Evolutionary conservation across 441 rosid genomes (phyloP), one percentile per base, ranked within the genome.

Genomic region (Capsella rubella): DNA sequence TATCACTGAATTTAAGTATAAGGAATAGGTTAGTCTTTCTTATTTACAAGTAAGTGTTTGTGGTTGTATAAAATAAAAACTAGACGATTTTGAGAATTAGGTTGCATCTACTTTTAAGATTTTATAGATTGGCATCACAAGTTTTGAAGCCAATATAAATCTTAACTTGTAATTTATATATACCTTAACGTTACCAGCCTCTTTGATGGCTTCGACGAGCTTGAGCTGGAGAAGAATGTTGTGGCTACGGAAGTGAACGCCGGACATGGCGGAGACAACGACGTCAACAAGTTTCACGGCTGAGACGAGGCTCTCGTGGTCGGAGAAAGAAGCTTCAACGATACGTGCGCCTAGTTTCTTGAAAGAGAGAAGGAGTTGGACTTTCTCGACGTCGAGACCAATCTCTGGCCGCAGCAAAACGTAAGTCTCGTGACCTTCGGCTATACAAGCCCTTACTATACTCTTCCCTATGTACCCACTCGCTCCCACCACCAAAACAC

Each of bases 171-270:
- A 45, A 8, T 5, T 5, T 14, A 5, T 46, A 3, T 32, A 64
- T 28, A 50, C 97, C 95, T 90, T 88, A 8, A 93, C 78, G 25
- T 90, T 93, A 59, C 95, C 95, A 4, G 95, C 97, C 51, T 91
- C 90, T 82, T 88, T 89, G 76, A 93, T 90, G 78, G 98, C 97
- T 4, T 89, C 84, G 14, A 91, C 91, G 15, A 93, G 90, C 75
- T 84, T 86, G 73, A 89, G 90, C 84, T 93, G 97, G 66, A 87
- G 11, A 69, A 84, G 40, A 39, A 93, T 61, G 64, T 81, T 88
- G 59, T 89, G 97, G 71, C 82, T 82, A 51, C 90, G 78, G 54
- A 89, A 88, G 50, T 87, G 96, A 39, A 85, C 92, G 0, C 97
- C 97, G 0, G 97, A 93, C 77, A 93, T 82, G 81, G 97, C 76